Evolutionary conservation across 139 green algal species (phyloP).

Genomic region (Nannochloris sp.): DNA sequence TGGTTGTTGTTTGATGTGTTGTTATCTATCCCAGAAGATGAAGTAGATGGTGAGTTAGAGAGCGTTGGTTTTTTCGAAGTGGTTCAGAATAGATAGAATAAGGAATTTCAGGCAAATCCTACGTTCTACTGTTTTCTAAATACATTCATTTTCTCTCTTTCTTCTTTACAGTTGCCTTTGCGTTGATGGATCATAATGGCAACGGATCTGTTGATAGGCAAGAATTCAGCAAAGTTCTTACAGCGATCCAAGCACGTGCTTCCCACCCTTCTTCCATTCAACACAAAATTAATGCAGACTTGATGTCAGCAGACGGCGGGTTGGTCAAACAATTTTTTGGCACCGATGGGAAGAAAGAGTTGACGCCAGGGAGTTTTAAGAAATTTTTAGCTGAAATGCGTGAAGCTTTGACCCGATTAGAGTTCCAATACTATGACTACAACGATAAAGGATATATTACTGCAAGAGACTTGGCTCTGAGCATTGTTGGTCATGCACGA

Average conservation of each 20-base stretch:
- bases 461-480: conserved; percentile 30
- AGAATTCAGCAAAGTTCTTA: conserved; percentile 38
- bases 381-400: conserved; percentile 53
- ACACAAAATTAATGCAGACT: background rate
- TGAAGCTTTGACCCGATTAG: conserved; percentile 51
- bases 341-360: conserved; percentile 27
- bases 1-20: conserved; percentile 70
- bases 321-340: conserved; percentile 52
- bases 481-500: conserved; percentile 14
- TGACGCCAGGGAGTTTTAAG: conserved; percentile 47
- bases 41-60: conserved; percentile 12
- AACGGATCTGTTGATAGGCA: conserved; percentile 40
- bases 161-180: conserved; percentile 43
- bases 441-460: conserved; percentile 22
- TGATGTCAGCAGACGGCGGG: conserved; percentile 6
- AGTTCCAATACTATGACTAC: conserved; percentile 69
- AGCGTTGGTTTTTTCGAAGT: background rate
- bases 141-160: background rate
- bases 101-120: background rate
- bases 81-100: background rate
- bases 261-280: background rate
- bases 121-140: background rate
- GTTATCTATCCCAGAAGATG: conserved; percentile 42
- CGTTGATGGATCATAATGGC: conserved; percentile 59
- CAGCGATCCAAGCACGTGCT: background rate